Conservation (phyloP, 2,329 filamentous ascomycete genomes). For the Fusarium sp. region DNA sequence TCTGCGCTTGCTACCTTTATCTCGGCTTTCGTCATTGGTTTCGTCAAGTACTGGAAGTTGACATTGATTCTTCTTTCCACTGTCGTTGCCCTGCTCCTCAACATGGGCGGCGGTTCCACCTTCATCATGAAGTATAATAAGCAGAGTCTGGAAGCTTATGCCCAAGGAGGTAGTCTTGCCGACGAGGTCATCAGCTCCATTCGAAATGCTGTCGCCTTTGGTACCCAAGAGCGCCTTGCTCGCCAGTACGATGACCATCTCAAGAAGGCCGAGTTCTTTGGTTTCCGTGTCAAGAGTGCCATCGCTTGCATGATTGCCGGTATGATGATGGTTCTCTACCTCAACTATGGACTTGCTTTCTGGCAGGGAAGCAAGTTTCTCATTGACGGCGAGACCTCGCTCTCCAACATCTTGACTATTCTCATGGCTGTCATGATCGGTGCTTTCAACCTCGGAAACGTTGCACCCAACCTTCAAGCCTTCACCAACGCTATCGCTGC, state of each 20-base stretch:
- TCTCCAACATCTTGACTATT: constrained; percentile 84
- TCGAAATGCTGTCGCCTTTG: constrained; percentile 91
- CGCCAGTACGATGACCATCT: constrained; percentile 85
- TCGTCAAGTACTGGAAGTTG: constrained; percentile 92
- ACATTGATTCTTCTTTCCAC: constrained; percentile 88
- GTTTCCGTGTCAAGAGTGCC: constrained; percentile 78
- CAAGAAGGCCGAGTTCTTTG: constrained; percentile 77
- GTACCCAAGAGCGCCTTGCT: constrained; percentile 92
- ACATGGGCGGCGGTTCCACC: constrained; percentile 79
- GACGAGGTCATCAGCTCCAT: constrained; percentile 96
- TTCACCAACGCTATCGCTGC: constrained; percentile 88
- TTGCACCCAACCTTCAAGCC: constrained; percentile 86
- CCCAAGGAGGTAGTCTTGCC: constrained; percentile 85
- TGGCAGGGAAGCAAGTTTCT: constrained; percentile 88
- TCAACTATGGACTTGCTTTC: constrained; percentile 89
- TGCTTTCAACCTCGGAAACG: constrained; percentile 89
- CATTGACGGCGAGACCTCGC: constrained; percentile 70
- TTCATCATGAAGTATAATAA: constrained; percentile 88
- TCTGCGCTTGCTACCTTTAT: constrained; percentile 85
- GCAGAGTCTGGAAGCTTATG: constrained; percentile 81
- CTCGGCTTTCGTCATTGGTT: constrained; percentile 90
- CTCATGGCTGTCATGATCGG: constrained; percentile 93
- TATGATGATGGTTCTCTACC: constrained; percentile 86
- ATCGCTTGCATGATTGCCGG: constrained; percentile 83
- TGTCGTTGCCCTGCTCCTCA: constrained; percentile 80